Conservation (phyloP, 2,329 filamentous ascomycete genomes). For the Aspergillus neoniger region DNA sequence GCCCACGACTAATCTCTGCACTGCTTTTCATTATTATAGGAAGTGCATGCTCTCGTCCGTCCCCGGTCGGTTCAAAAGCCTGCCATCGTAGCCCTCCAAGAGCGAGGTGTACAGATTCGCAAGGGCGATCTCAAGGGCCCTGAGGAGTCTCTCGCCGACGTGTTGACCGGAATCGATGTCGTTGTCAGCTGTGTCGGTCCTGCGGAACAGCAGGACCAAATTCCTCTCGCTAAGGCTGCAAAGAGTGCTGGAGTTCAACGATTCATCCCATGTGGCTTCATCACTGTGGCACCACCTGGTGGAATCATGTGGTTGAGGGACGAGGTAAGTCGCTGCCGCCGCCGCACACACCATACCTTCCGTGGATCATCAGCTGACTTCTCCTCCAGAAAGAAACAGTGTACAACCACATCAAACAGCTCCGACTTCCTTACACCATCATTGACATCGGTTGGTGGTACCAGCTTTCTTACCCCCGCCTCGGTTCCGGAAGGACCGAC, state of each 20-base stretch:
- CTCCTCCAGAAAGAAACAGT: slow-evolving; percentile 52
- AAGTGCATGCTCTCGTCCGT: slow-evolving; percentile 52
- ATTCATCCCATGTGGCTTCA: slow-evolving; percentile 56
- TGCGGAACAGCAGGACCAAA: slow-evolving; percentile 44
- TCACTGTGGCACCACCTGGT: slow-evolving; percentile 49
- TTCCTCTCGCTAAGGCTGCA: slow-evolving; percentile 51
- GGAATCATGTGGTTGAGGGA: slow-evolving; percentile 48
- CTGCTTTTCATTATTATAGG: slow-evolving; percentile 34
- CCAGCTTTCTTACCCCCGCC: slow-evolving; percentile 49
- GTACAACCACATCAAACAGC: slow-evolving; percentile 51
- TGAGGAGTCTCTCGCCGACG: slow-evolving; percentile 45
- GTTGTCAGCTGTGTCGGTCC: slow-evolving; percentile 48
- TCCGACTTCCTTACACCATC: slow-evolving; percentile 57
- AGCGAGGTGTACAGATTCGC: slow-evolving; percentile 48
- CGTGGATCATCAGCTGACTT: slow-evolving; percentile 1
- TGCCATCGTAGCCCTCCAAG: slow-evolving; percentile 42
- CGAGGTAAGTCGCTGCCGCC: slow-evolving; percentile 30
- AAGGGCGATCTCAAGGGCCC: slow-evolving; percentile 47
- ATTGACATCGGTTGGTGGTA: slow-evolving; percentile 64
- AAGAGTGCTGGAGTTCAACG: slow-evolving; percentile 54
- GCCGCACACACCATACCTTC: neutral
- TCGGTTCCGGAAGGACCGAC: slow-evolving; percentile 51
- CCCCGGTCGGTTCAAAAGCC: slow-evolving; percentile 52
- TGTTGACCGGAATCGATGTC: slow-evolving; percentile 48
- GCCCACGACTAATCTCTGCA: slow-evolving; percentile 8